These are phyloP conservation scores for Globisporangium viniferum DNA, from an alignment of 352 stramenopile species.

Conservation along the genomic window DNA sequence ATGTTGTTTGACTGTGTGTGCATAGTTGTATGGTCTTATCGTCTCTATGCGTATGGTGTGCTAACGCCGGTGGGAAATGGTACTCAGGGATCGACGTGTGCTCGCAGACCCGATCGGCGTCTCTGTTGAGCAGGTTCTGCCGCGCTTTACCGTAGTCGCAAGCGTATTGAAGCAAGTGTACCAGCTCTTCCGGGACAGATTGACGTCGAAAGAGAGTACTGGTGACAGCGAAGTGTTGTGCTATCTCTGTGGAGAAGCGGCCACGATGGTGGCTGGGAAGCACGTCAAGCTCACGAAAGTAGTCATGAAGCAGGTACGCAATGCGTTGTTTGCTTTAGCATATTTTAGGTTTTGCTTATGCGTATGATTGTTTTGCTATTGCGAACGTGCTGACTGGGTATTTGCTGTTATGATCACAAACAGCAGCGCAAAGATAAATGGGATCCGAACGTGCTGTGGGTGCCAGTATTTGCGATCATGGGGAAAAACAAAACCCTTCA, in stretches of 20 bases:
- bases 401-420: not conserved
- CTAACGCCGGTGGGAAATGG: not conserved
- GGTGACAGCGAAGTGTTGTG: conserved; percentile 24
- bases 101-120: conserved; percentile 38
- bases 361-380: not conserved
- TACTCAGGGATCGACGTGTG: conserved; percentile 55
- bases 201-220: conserved; percentile 10
- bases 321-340: too few relatives aligned
- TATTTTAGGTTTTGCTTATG: too few relatives aligned
- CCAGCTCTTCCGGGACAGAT: conserved; percentile 19
- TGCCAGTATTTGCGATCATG: conserved; percentile 30
- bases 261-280: conserved; percentile 9
- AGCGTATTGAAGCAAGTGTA: conserved; percentile 52
- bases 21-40: not conserved
- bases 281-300: conserved; percentile 20
- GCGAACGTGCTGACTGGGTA: not conserved
- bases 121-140: conserved; percentile 43
- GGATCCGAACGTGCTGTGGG: conserved; percentile 22
- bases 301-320: conserved; percentile 25
- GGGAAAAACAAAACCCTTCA: conserved; percentile 6
- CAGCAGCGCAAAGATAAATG: conserved; percentile 18
- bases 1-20: not conserved
- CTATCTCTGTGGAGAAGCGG: conserved; percentile 34
- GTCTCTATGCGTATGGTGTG: not conserved
- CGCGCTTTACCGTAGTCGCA: conserved; percentile 40